Evolutionary conservation across 1,284 basidiomycete genomes (phyloP), one percentile per base, ranked within the genome.

Genomic region (Rugiboletus extremiorientalis): DNA sequence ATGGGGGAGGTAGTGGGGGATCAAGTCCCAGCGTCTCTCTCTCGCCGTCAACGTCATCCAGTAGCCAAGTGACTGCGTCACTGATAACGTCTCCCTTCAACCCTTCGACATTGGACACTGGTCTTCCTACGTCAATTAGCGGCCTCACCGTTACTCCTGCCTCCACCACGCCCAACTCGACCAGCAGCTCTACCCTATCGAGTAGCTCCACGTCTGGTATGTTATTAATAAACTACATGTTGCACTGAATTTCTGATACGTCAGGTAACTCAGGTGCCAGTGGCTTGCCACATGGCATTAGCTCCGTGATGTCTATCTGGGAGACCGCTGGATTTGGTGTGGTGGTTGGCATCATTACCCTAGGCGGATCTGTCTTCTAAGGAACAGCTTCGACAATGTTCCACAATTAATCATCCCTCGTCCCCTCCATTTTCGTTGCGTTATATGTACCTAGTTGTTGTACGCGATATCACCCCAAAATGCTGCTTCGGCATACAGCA

Each of bases 241-340:
- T n/a, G 4, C 27, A 20, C 7, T 12, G 27, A n/a, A 40, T 22
- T 16, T 23, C 55, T 51, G 27, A 57, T 1, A 27, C 27, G 31
- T 9, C n/a, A n/a, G 11, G 33, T 15, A 31, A 48, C 3, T 11
- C 25, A 57, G 56, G n/a, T 27, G 15, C 8, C 3, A 50, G 37
- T 16, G 49, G 58, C 23, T 56, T 63, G 10, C 27, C 58, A 8
- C 67, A 42, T 31, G 27, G 40, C 38, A 52, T 58, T 2, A n/a
- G n/a, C n/a, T 53, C 59, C 16, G 18, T 41, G 22, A 27, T 28
- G 6, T 51, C 50, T 6, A 36, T 52, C 15, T n/a, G 49, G 23
- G 50, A 52, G 20, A 41, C 45, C 3, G 33, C n/a, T 20, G 36
- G 55, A 22, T 31, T 71, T 43, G 66, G 50, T 15, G 40, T 12